Conservation (phyloP, 2,329 filamentous ascomycete genomes). For the Venturiaceae sp. region DNA sequence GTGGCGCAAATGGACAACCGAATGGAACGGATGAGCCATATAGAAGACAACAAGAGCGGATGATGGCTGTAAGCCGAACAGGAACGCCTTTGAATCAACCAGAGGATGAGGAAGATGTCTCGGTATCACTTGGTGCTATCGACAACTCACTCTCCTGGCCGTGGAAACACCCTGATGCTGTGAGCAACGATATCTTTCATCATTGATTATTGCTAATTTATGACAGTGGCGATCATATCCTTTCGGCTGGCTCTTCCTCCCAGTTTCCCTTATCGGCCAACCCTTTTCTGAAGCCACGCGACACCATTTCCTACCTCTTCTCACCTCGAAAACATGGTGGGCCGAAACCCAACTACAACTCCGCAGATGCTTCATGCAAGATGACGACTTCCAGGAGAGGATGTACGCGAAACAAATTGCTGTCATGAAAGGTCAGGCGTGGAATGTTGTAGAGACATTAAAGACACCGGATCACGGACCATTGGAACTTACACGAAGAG, state of each 20-base stretch:
- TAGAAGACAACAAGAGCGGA: conserved; percentile 63
- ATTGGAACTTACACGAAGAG: conserved; percentile 79
- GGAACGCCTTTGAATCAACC: conserved; percentile 32
- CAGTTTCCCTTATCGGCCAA: conserved; percentile 89
- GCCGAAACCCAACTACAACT: conserved; percentile 82
- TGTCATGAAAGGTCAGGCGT: conserved; percentile 98
- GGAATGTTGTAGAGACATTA: conserved; percentile 97
- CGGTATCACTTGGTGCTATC: conserved; percentile 79
- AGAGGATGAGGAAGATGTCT: conserved; percentile 38
- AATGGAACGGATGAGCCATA: conserved; percentile 52
- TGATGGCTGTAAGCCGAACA: conserved; percentile 60
- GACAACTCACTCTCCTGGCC: conserved; percentile 98
- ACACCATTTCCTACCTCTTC: conserved; percentile 87
- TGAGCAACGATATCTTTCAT: conserved; percentile 25
- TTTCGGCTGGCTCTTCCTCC: conserved; percentile 96
- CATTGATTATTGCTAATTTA: conserved; percentile 22
- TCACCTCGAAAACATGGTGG: conserved; percentile 97
- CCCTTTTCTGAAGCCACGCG: conserved; percentile 92
- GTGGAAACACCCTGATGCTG: conserved; percentile 95
- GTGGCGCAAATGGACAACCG: conserved; percentile 32
- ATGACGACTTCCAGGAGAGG: conserved; percentile 92
- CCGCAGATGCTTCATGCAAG: conserved; percentile 79
- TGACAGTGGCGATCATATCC: conserved; percentile 71
- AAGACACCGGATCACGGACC: conserved; percentile 90
- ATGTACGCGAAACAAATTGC: conserved; percentile 99